Evolutionary conservation across 345 rosid species (phyloP).

Genomic region (Eucalyptus viminalis): DNA sequence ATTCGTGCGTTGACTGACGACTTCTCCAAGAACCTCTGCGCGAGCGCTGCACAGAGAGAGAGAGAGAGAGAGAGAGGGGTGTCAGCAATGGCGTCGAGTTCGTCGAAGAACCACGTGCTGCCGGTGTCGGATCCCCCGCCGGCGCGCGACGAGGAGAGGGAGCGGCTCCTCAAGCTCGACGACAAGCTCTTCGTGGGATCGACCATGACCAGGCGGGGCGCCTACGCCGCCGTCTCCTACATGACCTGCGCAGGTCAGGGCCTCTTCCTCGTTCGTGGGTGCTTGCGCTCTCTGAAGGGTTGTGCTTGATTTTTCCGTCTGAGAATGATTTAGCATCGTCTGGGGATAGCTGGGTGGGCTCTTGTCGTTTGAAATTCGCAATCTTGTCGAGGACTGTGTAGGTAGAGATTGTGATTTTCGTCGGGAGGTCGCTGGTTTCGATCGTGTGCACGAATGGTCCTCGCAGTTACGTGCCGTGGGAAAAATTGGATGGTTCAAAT

Average conservation of each 20-base stretch:
- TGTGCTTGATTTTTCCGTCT: background rate
- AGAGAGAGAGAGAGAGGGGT: background rate
- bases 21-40: background rate
- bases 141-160: constrained; percentile 32
- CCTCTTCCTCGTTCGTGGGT: background rate
- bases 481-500: background rate
- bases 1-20: background rate
- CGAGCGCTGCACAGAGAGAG: background rate
- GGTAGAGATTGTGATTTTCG: background rate
- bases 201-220: constrained; percentile 88
- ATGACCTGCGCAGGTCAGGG: constrained; percentile 83
- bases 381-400: background rate
- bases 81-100: constrained; percentile 22
- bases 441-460: background rate
- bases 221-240: constrained; percentile 82
- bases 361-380: background rate
- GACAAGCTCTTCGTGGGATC: constrained; percentile 79
- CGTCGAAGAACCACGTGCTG: constrained; percentile 36
- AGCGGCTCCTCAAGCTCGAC: constrained; percentile 38
- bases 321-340: background rate
- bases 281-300: background rate
- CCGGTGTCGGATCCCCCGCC: constrained; percentile 60
- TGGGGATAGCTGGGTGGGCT: rapidly evolving
- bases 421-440: background rate
- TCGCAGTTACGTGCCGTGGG: background rate